These are phyloP conservation scores for Passalora sequoiae DNA, from an alignment of 2,329 filamentous ascomycete species.

Conservation along the genomic window DNA sequence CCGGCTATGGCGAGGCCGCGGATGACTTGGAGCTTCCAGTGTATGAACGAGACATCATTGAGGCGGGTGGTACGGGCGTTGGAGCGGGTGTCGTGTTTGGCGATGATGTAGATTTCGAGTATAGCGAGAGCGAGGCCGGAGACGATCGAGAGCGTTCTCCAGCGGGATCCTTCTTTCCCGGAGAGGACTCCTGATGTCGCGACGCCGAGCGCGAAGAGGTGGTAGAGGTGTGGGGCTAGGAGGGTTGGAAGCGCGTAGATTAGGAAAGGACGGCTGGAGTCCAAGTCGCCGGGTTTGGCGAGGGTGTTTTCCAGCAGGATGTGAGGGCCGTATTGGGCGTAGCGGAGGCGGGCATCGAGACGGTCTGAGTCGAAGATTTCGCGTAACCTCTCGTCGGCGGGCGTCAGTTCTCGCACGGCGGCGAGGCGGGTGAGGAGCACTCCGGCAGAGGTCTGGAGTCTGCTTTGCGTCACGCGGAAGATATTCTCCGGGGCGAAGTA, in stretches of 20 bases:
- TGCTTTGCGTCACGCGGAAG: conserved; percentile 70
- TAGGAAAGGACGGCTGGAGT: conserved; percentile 60
- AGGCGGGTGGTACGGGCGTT: conserved; percentile 59
- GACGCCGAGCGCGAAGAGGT: conserved; percentile 66
- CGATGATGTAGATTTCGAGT: conserved; percentile 62
- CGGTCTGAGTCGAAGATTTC: conserved; percentile 58
- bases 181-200: conserved; percentile 65
- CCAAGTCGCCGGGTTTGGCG: conserved; percentile 45
- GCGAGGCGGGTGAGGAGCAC: conserved; percentile 75
- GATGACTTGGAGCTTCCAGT: conserved; percentile 62
- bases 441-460: conserved; percentile 78
- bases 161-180: conserved; percentile 59
- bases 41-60: conserved; percentile 62
- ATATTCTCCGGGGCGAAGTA: conserved; percentile 71
- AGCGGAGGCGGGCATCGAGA: conserved; percentile 69
- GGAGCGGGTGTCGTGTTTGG: conserved; percentile 58
- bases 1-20: conserved; percentile 60
- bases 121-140: conserved; percentile 54
- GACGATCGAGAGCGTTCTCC: conserved; percentile 67
- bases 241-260: conserved; percentile 74
- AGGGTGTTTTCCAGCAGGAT: conserved; percentile 74
- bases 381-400: conserved; percentile 60
- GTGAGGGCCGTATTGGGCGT: conserved; percentile 74
- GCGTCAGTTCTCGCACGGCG: conserved; percentile 54
- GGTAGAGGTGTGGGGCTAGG: conserved; percentile 70